Base-by-base conservation (phyloP, 2,329 filamentous ascomycete genomes). In the Pestalotiopsis sp. region DNA sequence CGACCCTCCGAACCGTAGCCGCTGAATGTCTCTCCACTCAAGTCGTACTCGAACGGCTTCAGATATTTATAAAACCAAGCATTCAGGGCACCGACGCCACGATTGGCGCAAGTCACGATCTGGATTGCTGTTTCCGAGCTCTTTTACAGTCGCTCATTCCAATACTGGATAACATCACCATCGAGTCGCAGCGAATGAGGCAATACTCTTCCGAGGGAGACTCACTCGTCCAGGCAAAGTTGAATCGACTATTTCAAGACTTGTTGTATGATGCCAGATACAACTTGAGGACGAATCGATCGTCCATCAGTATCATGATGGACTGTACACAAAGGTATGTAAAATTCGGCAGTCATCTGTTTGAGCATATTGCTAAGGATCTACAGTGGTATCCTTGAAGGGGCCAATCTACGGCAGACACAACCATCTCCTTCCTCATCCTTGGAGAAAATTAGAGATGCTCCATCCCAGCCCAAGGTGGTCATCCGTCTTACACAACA, bases 301-400 rank as follows among this genome's bases (percentile, higher is more conserved):
- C 73, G 3, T 73, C 73, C 2, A 36, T 74, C n/a, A 70, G 60
- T 17, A 68, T 74, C 27, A 72, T 73, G 38, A 66, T 74, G 23
- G 73, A 74, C 66, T 74, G 73, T 68, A 66, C 73, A 25, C 65
- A 72, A 66, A 73, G 72, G 72, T 74, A 73, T 68, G 68, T 5
- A 11, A 23, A 36, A 36, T 17, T 45, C 11, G 5, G n/a, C 12
- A 45, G 62, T 52, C 62, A 23, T 25, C 41, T 20, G 2, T n/a
- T 45, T 57, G 3, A 4, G 20, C n/a, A 52, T 11, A 5, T 52
- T 39, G 45, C 17, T 64, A 20, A 56, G 14, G 14, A 13, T 17
- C 60, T 36, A 0, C 20, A 74, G 73, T 45, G 72, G 70, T 38
- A 73, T 66, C 39, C 64, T 74, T 9, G 65, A 58, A 20, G 67